Evolutionary conservation across 257 asterid genomes (phyloP).

Genomic region (Solanum raphanifolium): DNA sequence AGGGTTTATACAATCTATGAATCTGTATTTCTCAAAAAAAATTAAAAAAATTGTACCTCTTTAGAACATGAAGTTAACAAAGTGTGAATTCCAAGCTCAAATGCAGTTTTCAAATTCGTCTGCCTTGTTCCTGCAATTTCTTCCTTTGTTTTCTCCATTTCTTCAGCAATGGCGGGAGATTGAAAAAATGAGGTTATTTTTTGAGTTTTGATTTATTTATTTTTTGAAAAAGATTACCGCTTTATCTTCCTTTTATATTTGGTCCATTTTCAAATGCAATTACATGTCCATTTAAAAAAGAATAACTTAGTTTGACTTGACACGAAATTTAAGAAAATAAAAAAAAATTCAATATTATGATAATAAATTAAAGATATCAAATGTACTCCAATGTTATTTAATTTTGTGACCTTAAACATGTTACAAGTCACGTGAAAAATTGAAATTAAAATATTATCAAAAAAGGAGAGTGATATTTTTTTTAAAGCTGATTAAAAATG

Average conservation of each 20-base stretch:
- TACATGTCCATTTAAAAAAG: too few relatives aligned
- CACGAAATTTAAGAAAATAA: too few relatives aligned
- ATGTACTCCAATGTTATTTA: too few relatives aligned
- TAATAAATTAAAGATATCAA: too few relatives aligned
- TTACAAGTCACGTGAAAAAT: neutral
- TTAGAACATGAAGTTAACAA: neutral
- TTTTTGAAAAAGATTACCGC: neutral
- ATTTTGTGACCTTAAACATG: too few relatives aligned
- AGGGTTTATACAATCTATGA: neutral
- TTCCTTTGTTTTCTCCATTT: neutral
- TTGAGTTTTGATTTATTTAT: neutral
- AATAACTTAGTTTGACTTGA: too few relatives aligned
- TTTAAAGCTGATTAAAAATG: too few relatives aligned
- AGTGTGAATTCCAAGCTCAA: neutral
- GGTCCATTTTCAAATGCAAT: neutral
- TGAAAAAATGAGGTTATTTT: neutral
- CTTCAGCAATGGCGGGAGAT: neutral
- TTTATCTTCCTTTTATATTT: neutral
- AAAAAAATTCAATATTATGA: too few relatives aligned
- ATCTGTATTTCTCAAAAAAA: neutral
- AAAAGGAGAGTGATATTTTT: too few relatives aligned
- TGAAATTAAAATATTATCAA: too few relatives aligned
- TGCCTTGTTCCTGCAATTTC: neutral
- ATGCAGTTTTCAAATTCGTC: neutral
- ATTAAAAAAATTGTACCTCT: neutral